Conservation (phyloP, 140 eudicot species). For the Senecio squalidus region DNA sequence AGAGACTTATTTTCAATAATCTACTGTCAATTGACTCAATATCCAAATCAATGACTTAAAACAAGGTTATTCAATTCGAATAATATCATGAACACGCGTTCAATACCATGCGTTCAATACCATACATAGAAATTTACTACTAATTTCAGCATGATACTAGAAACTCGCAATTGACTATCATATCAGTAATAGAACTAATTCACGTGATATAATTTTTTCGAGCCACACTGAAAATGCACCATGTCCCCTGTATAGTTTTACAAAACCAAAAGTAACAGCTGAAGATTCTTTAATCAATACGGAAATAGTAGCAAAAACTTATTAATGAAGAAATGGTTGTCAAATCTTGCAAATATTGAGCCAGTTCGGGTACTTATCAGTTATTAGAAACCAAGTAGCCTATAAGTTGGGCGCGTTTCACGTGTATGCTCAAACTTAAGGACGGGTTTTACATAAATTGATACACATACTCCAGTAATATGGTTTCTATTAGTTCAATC, state of each 20-base stretch:
- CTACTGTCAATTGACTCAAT: not conserved
- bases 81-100: not conserved
- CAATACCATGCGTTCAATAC: not conserved
- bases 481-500: not conserved
- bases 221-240: not conserved
- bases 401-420: not conserved
- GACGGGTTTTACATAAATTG: not conserved
- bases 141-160: not conserved
- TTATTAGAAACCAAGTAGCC: not conserved
- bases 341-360: not conserved
- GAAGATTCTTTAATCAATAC: not conserved
- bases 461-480: not conserved
- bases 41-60: not conserved
- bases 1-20: not conserved
- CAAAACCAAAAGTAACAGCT: not conserved
- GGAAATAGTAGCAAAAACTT: not conserved
- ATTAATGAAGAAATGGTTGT: not conserved
- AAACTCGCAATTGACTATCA: too few relatives aligned
- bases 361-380: not conserved
- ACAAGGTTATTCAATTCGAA: not conserved
- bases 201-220: too few relatives aligned
- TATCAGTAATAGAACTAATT: too few relatives aligned
- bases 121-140: not conserved
- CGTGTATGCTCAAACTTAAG: not conserved
- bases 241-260: not conserved